Conservation (phyloP, 106 monocot species). For the Dactylorhiza incarnata region DNA sequence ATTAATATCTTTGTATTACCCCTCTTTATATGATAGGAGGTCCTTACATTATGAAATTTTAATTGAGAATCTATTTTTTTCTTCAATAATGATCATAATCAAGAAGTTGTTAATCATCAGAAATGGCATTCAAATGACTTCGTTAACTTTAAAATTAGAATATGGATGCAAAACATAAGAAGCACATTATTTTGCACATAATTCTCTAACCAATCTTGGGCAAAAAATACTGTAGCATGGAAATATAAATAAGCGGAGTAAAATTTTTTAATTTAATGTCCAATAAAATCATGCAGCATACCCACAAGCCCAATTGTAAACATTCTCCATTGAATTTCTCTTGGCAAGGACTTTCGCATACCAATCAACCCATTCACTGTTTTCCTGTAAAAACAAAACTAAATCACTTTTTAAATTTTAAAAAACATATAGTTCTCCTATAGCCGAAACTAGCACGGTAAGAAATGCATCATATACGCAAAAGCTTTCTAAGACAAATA, state of each 20-base stretch:
- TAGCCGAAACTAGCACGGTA: not conserved
- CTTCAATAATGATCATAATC: not conserved
- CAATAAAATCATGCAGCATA: conserved; percentile 20
- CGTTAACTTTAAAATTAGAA: not conserved
- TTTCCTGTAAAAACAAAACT: conserved; percentile 31
- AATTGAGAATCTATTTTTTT: not conserved
- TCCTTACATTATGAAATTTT: no score
- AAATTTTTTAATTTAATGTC: not conserved
- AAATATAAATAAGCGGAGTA: not conserved
- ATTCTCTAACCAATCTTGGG: not conserved
- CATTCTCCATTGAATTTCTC: conserved; percentile 64
- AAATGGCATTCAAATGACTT: not conserved
- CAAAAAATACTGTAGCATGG: not conserved
- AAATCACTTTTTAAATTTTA: not conserved
- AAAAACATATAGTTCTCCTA: not conserved
- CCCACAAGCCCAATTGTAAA: conserved; percentile 77
- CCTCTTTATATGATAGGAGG: no score
- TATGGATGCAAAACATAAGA: not conserved
- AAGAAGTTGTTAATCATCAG: not conserved
- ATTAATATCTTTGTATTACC: no score
- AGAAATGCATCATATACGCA: not conserved
- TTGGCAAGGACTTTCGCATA: conserved; percentile 16
- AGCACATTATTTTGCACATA: not conserved
- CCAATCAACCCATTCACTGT: conserved; percentile 28
- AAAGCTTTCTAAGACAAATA: not conserved